phyloP scores from a whole-genome alignment of 2,329 filamentous ascomycete species.

The Lachnellula arida region DNA sequence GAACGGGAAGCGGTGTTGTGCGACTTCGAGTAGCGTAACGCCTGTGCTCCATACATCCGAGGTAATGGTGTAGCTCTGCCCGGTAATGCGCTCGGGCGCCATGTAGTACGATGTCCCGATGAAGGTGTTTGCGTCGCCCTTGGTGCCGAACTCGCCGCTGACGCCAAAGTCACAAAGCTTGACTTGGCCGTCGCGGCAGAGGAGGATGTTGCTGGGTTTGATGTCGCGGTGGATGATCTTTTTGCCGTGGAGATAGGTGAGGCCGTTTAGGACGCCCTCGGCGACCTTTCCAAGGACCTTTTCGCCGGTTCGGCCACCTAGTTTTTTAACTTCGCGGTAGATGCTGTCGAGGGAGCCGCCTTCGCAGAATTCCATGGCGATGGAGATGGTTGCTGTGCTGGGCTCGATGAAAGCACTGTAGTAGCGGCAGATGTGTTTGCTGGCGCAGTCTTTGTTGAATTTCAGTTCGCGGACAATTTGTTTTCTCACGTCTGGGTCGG shows the following conservation, averaged over 20 bases:
- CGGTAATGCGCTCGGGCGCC: constrained; percentile 96
- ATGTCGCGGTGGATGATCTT: constrained; percentile 99
- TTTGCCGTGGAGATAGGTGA: constrained; percentile 91
- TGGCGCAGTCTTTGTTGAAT: constrained; percentile 97
- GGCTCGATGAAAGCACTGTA: constrained; percentile 97
- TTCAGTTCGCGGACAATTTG: constrained; percentile 94
- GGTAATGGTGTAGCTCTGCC: constrained; percentile 96
- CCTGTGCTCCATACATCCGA: constrained; percentile 98
- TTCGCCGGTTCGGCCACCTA: constrained; percentile 90
- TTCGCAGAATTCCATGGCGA: constrained; percentile 99
- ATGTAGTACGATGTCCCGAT: constrained; percentile 99
- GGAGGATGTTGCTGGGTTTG: constrained; percentile 94
- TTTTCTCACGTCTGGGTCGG: constrained; percentile 96
- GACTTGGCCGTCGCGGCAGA: constrained; percentile 87
- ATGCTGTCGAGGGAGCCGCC: constrained; percentile 94
- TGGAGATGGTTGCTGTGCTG: constrained; percentile 93
- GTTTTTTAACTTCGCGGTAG: constrained; percentile 93
- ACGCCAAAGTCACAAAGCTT: constrained; percentile 99
- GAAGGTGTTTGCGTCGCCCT: constrained; percentile 97
- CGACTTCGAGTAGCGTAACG: constrained; percentile 97
- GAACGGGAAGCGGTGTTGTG: constrained; percentile 97
- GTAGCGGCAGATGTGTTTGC: constrained; percentile 93
- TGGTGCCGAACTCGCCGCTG: constrained; percentile 95
- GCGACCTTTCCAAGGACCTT: constrained; percentile 97
- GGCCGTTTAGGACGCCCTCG: constrained; percentile 85